Evolutionary conservation across 306 rosid genomes (phyloP).

Genomic region (Medicago arabica): DNA sequence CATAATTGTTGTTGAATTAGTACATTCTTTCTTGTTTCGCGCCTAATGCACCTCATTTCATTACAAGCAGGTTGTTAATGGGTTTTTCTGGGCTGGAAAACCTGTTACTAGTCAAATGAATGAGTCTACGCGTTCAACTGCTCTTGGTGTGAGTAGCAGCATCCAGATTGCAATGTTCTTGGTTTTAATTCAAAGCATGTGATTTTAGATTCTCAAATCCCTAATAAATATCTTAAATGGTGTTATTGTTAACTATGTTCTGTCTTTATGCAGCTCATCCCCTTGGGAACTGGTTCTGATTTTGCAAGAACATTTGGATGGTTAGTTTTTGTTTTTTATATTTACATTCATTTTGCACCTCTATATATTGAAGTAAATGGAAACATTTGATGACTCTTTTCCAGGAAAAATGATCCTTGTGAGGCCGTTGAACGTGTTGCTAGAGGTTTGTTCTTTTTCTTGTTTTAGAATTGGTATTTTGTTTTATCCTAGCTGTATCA

Average conservation of each 20-base stretch:
- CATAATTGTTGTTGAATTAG: constrained; percentile 12
- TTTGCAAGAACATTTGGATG: constrained; percentile 90
- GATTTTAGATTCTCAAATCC: constrained; percentile 32
- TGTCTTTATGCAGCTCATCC: constrained; percentile 77
- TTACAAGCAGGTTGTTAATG: constrained; percentile 85
- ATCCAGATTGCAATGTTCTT: constrained; percentile 28
- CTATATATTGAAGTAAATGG: constrained; percentile 40
- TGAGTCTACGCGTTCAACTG: constrained; percentile 71
- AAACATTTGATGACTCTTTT: constrained; percentile 31
- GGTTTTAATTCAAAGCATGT: constrained; percentile 17
- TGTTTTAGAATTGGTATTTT: constrained; percentile 21
- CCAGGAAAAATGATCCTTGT: constrained; percentile 83
- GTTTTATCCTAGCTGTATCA: background rate
- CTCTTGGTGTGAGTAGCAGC: constrained; percentile 85
- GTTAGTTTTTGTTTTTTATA: constrained; percentile 47
- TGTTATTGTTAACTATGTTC: constrained; percentile 40
- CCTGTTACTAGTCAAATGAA: constrained; percentile 66
- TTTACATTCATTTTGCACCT: constrained; percentile 34
- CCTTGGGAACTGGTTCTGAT: constrained; percentile 96
- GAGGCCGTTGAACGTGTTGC: constrained; percentile 88
- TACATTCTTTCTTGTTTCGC: constrained; percentile 8
- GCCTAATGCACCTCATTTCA: constrained; percentile 26
- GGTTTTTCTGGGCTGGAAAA: constrained; percentile 96
- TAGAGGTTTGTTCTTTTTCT: constrained; percentile 54
- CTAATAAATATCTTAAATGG: constrained; percentile 34